A percentile compares a stretch with the other conserved stretches of the same genome.
These are phyloP conservation scores for Schizonepeta tenuifolia DNA, from an alignment of 257 asterid species.

Conservation along the genomic window DNA sequence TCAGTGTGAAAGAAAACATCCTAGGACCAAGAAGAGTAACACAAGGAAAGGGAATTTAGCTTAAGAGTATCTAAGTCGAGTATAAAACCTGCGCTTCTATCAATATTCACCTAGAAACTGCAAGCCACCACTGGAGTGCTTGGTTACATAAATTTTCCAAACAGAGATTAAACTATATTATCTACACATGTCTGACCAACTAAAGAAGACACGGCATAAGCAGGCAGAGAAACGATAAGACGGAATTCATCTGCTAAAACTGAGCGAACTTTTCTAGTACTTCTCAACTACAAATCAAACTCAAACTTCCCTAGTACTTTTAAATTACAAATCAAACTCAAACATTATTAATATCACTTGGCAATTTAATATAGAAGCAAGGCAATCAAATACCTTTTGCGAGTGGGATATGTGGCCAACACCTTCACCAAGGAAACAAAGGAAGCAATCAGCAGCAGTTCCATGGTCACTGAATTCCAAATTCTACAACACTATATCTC, in stretches of 20 bases:
- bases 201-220: background rate
- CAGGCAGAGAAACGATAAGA: conserved; percentile 11
- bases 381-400: conserved; percentile 60
- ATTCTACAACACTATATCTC: background rate
- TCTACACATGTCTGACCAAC: conserved; percentile 10
- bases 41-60: background rate
- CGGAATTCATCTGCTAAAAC: background rate
- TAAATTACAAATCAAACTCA: background rate
- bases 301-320: background rate
- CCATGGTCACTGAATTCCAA: conserved; percentile 23
- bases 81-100: background rate
- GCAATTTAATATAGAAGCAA: conserved; percentile 1
- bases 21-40: background rate
- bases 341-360: conserved; percentile 8
- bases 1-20: background rate
- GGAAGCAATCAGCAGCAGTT: conserved; percentile 33
- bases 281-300: background rate
- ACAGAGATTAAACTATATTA: background rate
- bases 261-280: background rate
- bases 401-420: conserved; percentile 76
- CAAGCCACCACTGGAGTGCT: background rate
- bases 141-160: conserved; percentile 6
- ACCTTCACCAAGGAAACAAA: conserved; percentile 51
- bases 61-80: background rate
- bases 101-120: background rate